phyloP scores from a whole-genome alignment of 2,329 filamentous ascomycete species.

The Magnaporthiopsis rhizophila region DNA sequence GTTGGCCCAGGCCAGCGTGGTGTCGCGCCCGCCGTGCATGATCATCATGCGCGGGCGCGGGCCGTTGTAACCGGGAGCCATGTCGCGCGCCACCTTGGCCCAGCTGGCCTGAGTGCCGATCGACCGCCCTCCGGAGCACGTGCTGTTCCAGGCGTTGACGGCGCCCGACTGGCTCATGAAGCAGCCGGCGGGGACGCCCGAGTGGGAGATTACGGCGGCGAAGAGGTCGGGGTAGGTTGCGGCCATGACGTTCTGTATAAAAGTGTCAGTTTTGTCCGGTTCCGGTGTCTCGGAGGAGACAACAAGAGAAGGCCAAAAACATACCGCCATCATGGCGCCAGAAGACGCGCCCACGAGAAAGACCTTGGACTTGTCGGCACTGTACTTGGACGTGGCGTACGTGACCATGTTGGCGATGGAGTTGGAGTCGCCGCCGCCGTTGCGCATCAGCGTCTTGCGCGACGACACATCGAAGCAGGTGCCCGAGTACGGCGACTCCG shows the following conservation, averaged over 20 bases:
- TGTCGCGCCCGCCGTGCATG: constrained; percentile 47
- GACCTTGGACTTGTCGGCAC: constrained; percentile 40
- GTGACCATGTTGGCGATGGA: constrained; percentile 52
- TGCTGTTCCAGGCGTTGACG: constrained; percentile 39
- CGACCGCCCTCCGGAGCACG: constrained; percentile 39
- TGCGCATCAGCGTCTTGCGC: constrained; percentile 39
- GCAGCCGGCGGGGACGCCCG: constrained; percentile 36
- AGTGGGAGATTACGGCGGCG: constrained; percentile 33
- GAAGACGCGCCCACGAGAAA: constrained; percentile 44
- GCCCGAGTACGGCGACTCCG: constrained; percentile 40
- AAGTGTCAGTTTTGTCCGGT: too few relatives aligned
- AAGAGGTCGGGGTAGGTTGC: constrained; percentile 41
- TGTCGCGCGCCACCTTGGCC: constrained; percentile 35
- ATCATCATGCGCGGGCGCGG: constrained; percentile 46
- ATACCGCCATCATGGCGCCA: constrained; percentile 41
- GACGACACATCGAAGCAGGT: constrained; percentile 53
- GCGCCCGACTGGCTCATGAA: constrained; percentile 31
- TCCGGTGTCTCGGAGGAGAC: too few relatives aligned
- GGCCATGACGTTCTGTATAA: constrained; percentile 31
- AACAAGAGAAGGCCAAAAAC: constrained; percentile 5
- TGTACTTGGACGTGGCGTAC: constrained; percentile 44
- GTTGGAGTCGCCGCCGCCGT: constrained; percentile 48
- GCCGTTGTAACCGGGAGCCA: constrained; percentile 43
- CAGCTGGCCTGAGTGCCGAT: constrained; percentile 35
- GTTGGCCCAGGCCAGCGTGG: constrained; percentile 42